Percentiles rank a stretch among this genome's conserved stretches.
Conservation (phyloP, 2,329 filamentous ascomycete genomes). For the Fusarium sororula region DNA sequence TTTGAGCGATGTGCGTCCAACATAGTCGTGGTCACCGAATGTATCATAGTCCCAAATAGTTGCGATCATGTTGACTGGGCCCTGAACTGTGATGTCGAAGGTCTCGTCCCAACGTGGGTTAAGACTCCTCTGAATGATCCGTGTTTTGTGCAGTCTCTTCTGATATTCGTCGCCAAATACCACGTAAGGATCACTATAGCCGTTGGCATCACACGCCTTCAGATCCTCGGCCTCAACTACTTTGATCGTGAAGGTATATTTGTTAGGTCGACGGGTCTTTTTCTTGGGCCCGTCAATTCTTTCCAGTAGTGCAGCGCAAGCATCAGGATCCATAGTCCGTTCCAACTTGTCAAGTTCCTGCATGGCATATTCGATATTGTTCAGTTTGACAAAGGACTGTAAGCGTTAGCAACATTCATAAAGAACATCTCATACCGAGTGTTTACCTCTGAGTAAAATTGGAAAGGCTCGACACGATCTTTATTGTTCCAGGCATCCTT, state of each 20-base stretch:
- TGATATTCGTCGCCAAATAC: constrained; percentile 98
- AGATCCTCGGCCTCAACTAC: constrained; percentile 97
- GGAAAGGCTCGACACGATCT: constrained; percentile 94
- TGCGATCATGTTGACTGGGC: constrained; percentile 91
- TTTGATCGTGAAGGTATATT: constrained; percentile 98
- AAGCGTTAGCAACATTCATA: constrained; percentile 41
- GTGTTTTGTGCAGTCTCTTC: constrained; percentile 93
- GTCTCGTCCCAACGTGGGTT: constrained; percentile 98
- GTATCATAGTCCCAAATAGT: constrained; percentile 99
- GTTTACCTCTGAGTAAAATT: constrained; percentile 89
- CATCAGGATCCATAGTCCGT: constrained; percentile 88
- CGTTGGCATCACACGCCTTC: constrained; percentile 96
- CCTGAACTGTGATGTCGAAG: constrained; percentile 92
- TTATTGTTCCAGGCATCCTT: constrained; percentile 93
- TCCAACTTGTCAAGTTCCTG: constrained; percentile 92
- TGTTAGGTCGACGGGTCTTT: constrained; percentile 73
- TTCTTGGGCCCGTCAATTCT: constrained; percentile 76
- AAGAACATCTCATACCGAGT: not conserved
- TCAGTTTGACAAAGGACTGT: constrained; percentile 95
- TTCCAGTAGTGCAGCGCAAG: constrained; percentile 83
- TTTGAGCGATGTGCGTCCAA: constrained; percentile 95
- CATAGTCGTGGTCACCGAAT: constrained; percentile 96
- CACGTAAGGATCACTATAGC: constrained; percentile 94
- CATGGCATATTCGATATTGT: constrained; percentile 96
- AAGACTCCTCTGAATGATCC: constrained; percentile 87